A percentile compares a stretch with the other conserved stretches of the same genome.
Conservation (phyloP, 129 eudicot species). For the Tagetes erecta region DNA sequence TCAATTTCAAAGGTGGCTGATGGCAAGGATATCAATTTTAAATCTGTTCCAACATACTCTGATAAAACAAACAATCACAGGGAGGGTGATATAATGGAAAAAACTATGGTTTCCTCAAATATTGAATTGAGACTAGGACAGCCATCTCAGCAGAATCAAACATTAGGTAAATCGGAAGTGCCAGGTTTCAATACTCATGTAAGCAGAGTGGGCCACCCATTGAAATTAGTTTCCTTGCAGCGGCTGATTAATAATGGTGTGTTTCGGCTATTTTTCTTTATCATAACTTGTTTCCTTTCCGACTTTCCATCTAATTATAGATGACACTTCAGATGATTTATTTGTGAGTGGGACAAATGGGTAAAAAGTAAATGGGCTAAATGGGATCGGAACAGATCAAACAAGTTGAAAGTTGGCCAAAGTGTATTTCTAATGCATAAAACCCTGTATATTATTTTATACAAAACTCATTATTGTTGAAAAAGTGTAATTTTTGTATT, state of each 20-base stretch:
- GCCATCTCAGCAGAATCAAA: slow-evolving; percentile 56
- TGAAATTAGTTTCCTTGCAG: slow-evolving; percentile 33
- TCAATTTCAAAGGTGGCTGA: slow-evolving; percentile 33
- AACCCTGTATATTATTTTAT: neutral
- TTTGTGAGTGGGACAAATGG: neutral
- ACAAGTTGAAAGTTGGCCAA: neutral
- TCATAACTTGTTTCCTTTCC: slow-evolving; percentile 13
- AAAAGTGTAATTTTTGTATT: neutral
- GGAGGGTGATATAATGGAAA: slow-evolving; percentile 30
- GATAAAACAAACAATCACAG: slow-evolving; percentile 29
- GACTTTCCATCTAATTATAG: slow-evolving; percentile 5
- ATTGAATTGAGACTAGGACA: slow-evolving; percentile 75
- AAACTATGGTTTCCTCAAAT: slow-evolving; percentile 46
- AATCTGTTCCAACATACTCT: slow-evolving; percentile 27
- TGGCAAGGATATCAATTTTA: slow-evolving; percentile 36
- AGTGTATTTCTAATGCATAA: neutral
- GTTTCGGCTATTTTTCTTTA: slow-evolving; percentile 26
- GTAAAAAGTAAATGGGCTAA: too few relatives aligned
- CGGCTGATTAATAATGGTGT: slow-evolving; percentile 43
- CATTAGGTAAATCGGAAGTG: slow-evolving; percentile 31
- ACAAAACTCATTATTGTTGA: neutral
- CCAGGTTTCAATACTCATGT: slow-evolving; percentile 29
- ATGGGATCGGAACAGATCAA: neutral
- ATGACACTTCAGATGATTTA: neutral
- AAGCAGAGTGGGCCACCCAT: slow-evolving; percentile 29